Percentiles rank a stretch among this genome's conserved stretches.
phyloP scores from a whole-genome alignment of 2,329 filamentous ascomycete genomes.

The Aspergillus tubingensis region DNA sequence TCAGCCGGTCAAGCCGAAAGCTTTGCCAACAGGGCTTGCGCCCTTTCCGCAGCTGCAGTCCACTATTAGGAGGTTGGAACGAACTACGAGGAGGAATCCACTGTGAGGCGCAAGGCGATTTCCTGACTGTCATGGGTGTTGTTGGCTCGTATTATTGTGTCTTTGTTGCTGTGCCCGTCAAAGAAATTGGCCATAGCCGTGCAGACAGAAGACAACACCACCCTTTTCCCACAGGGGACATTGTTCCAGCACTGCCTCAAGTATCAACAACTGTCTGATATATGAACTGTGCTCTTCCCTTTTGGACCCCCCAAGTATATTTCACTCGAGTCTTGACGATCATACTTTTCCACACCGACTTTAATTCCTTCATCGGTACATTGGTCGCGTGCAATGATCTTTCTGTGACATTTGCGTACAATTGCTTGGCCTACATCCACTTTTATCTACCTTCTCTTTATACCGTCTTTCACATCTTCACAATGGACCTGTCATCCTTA shows the following conservation, averaged over 20 bases:
- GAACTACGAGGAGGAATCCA: not conserved
- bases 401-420: not conserved
- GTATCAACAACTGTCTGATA: not conserved
- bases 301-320: not conserved
- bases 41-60: not conserved
- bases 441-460: not conserved
- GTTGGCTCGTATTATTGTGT: not conserved
- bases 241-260: constrained; percentile 5
- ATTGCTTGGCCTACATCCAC: not conserved
- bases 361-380: not conserved
- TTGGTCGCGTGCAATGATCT: not conserved
- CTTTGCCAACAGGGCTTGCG: constrained; percentile 4
- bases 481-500: constrained; percentile 38
- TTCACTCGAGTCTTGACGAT: not conserved
- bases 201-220: constrained; percentile 1
- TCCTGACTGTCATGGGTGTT: not conserved
- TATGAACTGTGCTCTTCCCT: not conserved
- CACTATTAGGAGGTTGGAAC: not conserved
- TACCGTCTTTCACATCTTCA: not conserved
- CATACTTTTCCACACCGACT: not conserved
- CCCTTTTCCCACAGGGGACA: not conserved
- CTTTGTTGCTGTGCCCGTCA: constrained; percentile 4
- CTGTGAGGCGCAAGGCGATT: constrained; percentile 5
- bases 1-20: constrained; percentile 6
- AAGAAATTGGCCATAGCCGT: constrained; percentile 2